A percentile compares a stretch with the other conserved stretches of the same genome.
phyloP scores from a whole-genome alignment of 768 basidiomycete genomes.

The Strobilomyces dryophilus region DNA sequence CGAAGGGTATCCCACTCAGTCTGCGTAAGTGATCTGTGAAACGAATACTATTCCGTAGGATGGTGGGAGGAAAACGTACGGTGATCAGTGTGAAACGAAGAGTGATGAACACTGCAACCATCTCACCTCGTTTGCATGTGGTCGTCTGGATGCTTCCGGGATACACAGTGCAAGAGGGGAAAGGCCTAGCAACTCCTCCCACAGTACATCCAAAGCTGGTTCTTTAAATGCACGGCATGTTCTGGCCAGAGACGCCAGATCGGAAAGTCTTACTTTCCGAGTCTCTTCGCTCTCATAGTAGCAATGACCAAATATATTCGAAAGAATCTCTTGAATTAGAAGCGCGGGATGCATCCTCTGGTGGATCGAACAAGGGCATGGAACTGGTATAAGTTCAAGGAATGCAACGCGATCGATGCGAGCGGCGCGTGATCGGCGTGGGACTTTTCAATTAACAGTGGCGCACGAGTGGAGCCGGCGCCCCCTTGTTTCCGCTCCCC shows the following conservation, averaged over 20 bases:
- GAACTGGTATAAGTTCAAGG: no score
- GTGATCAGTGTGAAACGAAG: no score
- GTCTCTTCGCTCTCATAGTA: no score
- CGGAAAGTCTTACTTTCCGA: background rate
- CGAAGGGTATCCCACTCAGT: no score
- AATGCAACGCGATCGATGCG: no score
- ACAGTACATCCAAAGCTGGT: background rate
- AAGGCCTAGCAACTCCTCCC: background rate
- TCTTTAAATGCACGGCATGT: background rate
- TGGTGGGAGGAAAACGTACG: no score
- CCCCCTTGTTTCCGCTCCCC: no score
- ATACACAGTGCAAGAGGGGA: background rate
- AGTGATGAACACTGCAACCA: background rate
- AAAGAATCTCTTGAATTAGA: background rate
- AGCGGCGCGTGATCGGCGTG: no score
- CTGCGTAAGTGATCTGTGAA: no score
- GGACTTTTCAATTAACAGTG: no score
- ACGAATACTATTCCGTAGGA: no score
- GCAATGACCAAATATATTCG: background rate
- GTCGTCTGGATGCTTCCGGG: background rate
- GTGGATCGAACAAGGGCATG: background rate
- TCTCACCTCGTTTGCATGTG: background rate
- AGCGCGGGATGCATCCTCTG: background rate
- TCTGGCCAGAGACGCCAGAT: background rate
- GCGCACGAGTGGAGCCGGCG: no score